Percentiles rank a stretch among this genome's conserved stretches.
phyloP scores from a whole-genome alignment of 371 early-diverging fungal species.

The Fennellomyces sp. region DNA sequence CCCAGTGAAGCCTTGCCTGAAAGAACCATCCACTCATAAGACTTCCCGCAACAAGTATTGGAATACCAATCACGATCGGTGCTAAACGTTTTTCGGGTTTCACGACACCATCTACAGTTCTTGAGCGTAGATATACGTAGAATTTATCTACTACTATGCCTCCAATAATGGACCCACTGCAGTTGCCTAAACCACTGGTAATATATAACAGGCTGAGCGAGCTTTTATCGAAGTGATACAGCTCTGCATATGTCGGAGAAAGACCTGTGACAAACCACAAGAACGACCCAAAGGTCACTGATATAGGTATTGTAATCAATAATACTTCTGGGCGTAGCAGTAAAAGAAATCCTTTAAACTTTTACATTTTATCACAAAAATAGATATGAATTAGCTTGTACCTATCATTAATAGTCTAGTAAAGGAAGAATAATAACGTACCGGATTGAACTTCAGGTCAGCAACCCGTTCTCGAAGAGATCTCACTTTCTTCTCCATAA shows the following conservation, averaged over 20 bases:
- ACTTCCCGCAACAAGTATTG: constrained; percentile 17
- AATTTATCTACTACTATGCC: constrained; percentile 30
- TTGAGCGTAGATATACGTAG: neutral
- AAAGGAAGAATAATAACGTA: constrained; percentile 17
- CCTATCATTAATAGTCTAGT: neutral
- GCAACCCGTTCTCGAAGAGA: neutral
- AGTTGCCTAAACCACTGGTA: constrained; percentile 48
- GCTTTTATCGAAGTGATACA: constrained; percentile 47
- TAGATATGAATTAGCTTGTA: neutral
- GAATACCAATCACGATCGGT: constrained; percentile 24
- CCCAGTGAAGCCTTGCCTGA: constrained; percentile 16
- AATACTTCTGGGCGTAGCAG: constrained; percentile 18
- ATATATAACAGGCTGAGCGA: constrained; percentile 48
- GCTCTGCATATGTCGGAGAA: constrained; percentile 31
- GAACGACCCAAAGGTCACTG: constrained; percentile 47
- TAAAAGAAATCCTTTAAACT: constrained; percentile 29
- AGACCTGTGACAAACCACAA: constrained; percentile 45
- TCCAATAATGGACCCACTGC: constrained; percentile 36
- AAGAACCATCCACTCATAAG: constrained; percentile 36
- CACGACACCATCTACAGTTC: neutral
- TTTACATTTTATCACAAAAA: neutral
- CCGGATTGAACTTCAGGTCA: constrained; percentile 34
- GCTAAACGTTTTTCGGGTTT: constrained; percentile 18
- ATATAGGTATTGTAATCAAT: constrained; percentile 19
- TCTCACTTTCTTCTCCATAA: neutral